Base-by-base conservation (phyloP, 345 rosid genomes). In the Euclidium syriacum region DNA sequence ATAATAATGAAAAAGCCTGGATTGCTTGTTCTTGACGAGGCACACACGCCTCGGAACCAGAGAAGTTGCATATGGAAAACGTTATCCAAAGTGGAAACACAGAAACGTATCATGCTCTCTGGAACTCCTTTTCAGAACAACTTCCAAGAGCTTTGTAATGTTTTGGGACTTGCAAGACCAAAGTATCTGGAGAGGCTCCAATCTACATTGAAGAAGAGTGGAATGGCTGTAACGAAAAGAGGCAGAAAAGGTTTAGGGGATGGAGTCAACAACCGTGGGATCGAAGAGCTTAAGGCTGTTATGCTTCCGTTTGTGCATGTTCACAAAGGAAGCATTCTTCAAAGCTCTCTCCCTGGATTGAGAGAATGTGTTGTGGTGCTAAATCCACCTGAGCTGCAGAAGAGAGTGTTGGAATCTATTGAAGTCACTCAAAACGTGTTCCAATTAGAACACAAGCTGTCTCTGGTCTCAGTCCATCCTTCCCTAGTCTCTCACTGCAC, bases 41-140 rank as follows among this genome's bases (percentile, higher is more conserved):
- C 95, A 9, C 97, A 90, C 64, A 87, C 82, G 0, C 83, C 95
- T 8, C 72, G 95, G 8, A 90, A 86, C 60, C 73, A 74, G n/a
- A 61, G 65, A 8, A 81, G 86, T 23, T 63, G 52, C 11, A 73
- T 90, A 41, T 90, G 88, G 85, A 79, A 80, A 53, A 80, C 84
- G 46, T 54, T 85, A 23, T 71, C 81, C 1, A 79, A 73, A 23
- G 59, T 87, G 8, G 71, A 70, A 46, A 84, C 95, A 1, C 73
- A 75, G 61, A 87, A 72, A 73, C 78, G 86, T 0, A 78, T 90
- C 43, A 79, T 86, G 53, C 86, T 90, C 10, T 86, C 97, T 0
- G 97, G 97, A 38, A 90, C 97, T 4, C 95, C 96, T 3, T 89
- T 89, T 55, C 96, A 89, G 77, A 90, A 90, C 52, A 90, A 84